Conservation (phyloP, 2,329 filamentous ascomycete species). For the Colletotrichum tamarilloi region DNA sequence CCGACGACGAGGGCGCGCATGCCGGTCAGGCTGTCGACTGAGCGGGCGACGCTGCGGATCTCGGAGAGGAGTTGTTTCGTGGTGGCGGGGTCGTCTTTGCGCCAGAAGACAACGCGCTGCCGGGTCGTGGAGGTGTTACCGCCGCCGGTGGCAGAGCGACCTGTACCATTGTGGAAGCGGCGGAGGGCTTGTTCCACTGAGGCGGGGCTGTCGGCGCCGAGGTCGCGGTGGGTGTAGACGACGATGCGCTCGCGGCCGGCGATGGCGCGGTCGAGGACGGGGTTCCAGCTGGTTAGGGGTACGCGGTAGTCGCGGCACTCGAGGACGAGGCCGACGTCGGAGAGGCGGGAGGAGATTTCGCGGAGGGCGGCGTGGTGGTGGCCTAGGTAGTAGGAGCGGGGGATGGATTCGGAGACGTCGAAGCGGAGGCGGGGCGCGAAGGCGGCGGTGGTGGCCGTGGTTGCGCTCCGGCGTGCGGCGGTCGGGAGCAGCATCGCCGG, state of each 20-base stretch:
- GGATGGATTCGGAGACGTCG: constrained; percentile 77
- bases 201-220: constrained; percentile 60
- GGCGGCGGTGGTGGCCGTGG: constrained; percentile 27
- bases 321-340: constrained; percentile 86
- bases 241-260: constrained; percentile 80
- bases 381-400: constrained; percentile 92
- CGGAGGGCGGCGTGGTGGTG: constrained; percentile 87
- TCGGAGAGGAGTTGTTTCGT: constrained; percentile 53
- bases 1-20: constrained; percentile 88
- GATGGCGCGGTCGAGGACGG: constrained; percentile 83
- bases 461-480: constrained; percentile 33
- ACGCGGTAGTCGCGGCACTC: constrained; percentile 96
- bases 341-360: constrained; percentile 85
- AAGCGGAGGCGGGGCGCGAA: constrained; percentile 83
- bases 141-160: constrained; percentile 30
- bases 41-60: constrained; percentile 45
- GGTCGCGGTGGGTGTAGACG: constrained; percentile 91
- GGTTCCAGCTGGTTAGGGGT: constrained; percentile 90
- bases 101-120: constrained; percentile 56
- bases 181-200: constrained; percentile 41
- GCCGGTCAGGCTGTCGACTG: constrained; percentile 75
- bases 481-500: constrained; percentile 30
- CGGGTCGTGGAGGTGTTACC: background rate
- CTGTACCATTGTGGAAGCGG: constrained; percentile 42
- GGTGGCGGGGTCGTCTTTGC: constrained; percentile 46